Percentiles rank a stretch among this genome's conserved stretches.
Evolutionary conservation across 495 filamentous ascomycete species (phyloP).

Genomic region (Aspergillus diversus): DNA sequence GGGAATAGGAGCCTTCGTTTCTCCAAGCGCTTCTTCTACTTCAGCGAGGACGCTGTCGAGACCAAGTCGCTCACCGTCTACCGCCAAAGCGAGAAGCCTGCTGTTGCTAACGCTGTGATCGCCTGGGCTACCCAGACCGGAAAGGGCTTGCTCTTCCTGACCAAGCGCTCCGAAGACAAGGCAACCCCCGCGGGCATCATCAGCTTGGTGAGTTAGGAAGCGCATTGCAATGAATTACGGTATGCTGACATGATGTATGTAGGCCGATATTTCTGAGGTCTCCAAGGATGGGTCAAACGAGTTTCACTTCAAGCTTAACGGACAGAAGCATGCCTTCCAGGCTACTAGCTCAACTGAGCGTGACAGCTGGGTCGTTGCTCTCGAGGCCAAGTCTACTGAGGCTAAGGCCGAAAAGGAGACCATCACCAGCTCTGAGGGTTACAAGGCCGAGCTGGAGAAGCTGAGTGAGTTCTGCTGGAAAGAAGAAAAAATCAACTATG

Average conservation of each 20-base stretch:
- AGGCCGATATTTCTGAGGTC: constrained; percentile 86
- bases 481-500: neutral
- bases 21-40: constrained; percentile 89
- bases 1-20: constrained; percentile 60
- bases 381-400: constrained; percentile 76
- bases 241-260: constrained; percentile 21
- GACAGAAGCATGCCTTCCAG: constrained; percentile 91
- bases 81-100: constrained; percentile 83
- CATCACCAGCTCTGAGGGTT: constrained; percentile 71
- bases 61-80: constrained; percentile 72
- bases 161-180: constrained; percentile 85
- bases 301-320: constrained; percentile 81
- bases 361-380: constrained; percentile 82
- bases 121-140: constrained; percentile 92
- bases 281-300: constrained; percentile 71
- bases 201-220: constrained; percentile 68
- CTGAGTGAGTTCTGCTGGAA: constrained; percentile 48
- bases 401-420: constrained; percentile 73
- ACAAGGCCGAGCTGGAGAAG: constrained; percentile 77
- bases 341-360: constrained; percentile 73
- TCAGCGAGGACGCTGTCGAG: constrained; percentile 79
- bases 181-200: constrained; percentile 76
- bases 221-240: neutral
- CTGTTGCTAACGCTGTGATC: constrained; percentile 72
- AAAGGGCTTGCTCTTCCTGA: constrained; percentile 92